phyloP scores from a whole-genome alignment of 2,329 filamentous ascomycete genomes.

The Cytospora mali region DNA sequence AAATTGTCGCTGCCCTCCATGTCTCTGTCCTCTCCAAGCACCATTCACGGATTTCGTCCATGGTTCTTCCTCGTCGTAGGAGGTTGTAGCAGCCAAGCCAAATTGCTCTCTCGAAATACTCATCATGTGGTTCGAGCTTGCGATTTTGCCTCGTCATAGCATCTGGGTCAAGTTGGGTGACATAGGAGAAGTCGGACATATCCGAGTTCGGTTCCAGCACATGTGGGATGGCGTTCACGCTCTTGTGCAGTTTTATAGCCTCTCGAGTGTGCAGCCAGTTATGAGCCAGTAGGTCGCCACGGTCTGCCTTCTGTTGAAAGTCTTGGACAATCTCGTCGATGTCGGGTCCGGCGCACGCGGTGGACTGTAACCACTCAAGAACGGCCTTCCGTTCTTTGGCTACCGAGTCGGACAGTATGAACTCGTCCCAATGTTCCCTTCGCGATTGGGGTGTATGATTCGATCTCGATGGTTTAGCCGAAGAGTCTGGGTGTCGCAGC shows the following conservation, averaged over 20 bases:
- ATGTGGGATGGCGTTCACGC: slow-evolving; percentile 68
- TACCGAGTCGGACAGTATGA: slow-evolving; percentile 70
- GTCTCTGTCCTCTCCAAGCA: slow-evolving; percentile 82
- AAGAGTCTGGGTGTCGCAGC: slow-evolving; percentile 59
- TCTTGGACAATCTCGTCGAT: slow-evolving; percentile 77
- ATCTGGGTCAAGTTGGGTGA: slow-evolving; percentile 92
- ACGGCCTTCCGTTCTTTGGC: slow-evolving; percentile 80
- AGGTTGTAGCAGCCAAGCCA: slow-evolving; percentile 96
- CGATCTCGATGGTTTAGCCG: slow-evolving; percentile 32
- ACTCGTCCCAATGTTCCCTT: slow-evolving; percentile 64
- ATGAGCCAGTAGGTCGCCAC: slow-evolving; percentile 79
- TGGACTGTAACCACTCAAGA: slow-evolving; percentile 83
- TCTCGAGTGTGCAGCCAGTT: slow-evolving; percentile 93
- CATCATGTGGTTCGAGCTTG: slow-evolving; percentile 77
- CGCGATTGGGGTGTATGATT: slow-evolving; percentile 35
- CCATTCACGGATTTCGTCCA: slow-evolving; percentile 79
- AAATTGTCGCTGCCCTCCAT: slow-evolving; percentile 86
- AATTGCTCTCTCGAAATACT: slow-evolving; percentile 85
- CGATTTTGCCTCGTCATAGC: slow-evolving; percentile 78
- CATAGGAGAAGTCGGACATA: slow-evolving; percentile 60
- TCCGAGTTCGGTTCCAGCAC: slow-evolving; percentile 65
- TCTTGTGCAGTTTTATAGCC: slow-evolving; percentile 87
- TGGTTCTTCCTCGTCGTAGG: slow-evolving; percentile 78
- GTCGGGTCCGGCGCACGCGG: slow-evolving; percentile 69
- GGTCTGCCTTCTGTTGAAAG: slow-evolving; percentile 73